Percentiles rank a stretch among this genome's conserved stretches.
These are phyloP conservation scores for Lepidium aucheri DNA, from an alignment of 345 rosid species.

Conservation along the genomic window DNA sequence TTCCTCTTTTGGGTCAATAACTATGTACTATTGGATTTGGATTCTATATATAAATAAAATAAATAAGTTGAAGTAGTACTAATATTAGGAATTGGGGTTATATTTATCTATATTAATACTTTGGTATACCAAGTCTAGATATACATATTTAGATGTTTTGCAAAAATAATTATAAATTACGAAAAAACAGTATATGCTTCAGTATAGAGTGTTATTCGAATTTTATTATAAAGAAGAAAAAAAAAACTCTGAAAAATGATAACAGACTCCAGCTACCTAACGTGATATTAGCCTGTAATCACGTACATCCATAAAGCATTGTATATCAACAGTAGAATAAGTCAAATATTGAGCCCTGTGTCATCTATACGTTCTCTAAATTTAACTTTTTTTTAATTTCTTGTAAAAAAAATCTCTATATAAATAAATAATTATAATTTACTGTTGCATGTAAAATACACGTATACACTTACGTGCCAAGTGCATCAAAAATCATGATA, in stretches of 20 bases:
- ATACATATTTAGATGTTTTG: not conserved
- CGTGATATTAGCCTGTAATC: conserved; percentile 27
- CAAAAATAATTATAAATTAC: not conserved
- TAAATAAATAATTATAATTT: not conserved
- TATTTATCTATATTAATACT: not conserved
- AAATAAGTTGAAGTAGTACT: too few relatives aligned
- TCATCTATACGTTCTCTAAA: conserved; percentile 15
- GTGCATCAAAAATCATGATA: conserved; percentile 17
- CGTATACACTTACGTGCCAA: conserved; percentile 25
- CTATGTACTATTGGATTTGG: too few relatives aligned
- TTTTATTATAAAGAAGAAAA: not conserved
- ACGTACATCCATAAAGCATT: conserved; percentile 30
- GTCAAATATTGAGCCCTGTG: conserved; percentile 24
- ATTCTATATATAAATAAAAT: too few relatives aligned
- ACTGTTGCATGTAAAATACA: conserved; percentile 15
- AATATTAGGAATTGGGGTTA: not conserved
- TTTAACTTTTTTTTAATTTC: not conserved
- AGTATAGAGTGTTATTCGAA: not conserved
- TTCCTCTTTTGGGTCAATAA: too few relatives aligned
- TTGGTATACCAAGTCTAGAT: not conserved
- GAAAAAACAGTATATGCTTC: not conserved
- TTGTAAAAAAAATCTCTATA: not conserved
- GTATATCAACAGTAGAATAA: conserved; percentile 23
- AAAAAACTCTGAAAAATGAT: not conserved
- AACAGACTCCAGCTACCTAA: conserved; percentile 17